phyloP scores from a whole-genome alignment of 2,329 filamentous ascomycete species.

The Trichoderma atrobrunneum region DNA sequence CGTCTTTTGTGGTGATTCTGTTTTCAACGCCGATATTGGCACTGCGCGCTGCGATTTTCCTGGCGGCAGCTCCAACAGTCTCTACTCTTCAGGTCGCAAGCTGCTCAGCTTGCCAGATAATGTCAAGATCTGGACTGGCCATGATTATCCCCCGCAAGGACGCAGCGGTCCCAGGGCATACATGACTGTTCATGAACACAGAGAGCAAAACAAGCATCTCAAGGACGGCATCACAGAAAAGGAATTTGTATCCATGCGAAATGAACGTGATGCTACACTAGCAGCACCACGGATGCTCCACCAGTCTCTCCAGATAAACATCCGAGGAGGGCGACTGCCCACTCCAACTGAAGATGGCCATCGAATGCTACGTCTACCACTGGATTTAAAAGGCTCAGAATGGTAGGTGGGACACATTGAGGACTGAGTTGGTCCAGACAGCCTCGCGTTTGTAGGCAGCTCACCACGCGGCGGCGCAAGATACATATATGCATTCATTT shows the following conservation, averaged over 20 bases:
- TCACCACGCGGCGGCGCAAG: not conserved
- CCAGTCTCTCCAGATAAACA: conserved; percentile 52
- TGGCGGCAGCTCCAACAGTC: conserved; percentile 43
- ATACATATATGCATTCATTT: too few relatives aligned
- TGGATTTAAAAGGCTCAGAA: conserved; percentile 26
- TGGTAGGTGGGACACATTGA: not conserved
- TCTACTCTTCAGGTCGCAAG: conserved; percentile 44
- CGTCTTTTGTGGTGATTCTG: conserved; percentile 52
- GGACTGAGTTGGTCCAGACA: not conserved
- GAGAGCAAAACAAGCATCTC: conserved; percentile 47
- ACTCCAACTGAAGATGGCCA: conserved; percentile 28
- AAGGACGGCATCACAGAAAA: conserved; percentile 39
- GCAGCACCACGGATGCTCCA: conserved; percentile 47
- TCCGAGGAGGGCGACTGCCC: conserved; percentile 47
- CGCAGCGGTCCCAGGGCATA: conserved; percentile 38
- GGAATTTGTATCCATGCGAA: conserved; percentile 45
- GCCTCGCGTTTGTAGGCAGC: not conserved
- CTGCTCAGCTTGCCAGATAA: conserved; percentile 43
- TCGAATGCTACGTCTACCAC: conserved; percentile 37
- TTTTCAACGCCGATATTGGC: conserved; percentile 53
- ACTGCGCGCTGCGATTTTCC: conserved; percentile 55
- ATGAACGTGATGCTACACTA: conserved; percentile 42
- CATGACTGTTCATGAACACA: conserved; percentile 47
- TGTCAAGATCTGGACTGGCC: conserved; percentile 51
- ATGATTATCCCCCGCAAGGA: conserved; percentile 48